phyloP scores from a whole-genome alignment of 768 basidiomycete genomes.

The Clitopilus passeckerianus region DNA sequence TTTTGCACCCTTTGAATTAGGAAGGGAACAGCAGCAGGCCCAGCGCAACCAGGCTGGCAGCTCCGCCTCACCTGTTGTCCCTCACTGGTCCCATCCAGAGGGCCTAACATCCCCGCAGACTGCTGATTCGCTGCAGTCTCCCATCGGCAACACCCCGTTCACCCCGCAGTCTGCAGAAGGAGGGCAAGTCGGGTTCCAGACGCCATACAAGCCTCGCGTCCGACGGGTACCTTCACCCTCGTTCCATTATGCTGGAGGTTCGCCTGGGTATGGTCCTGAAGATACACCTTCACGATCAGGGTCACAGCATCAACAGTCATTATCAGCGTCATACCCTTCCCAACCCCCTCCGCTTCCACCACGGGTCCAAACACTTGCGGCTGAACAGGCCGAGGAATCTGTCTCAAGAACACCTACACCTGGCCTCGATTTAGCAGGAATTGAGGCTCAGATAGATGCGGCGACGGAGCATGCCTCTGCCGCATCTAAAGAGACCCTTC shows the following conservation, averaged over 20 bases:
- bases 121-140: neutral
- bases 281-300: slow-evolving; percentile 48
- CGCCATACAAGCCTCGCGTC: slow-evolving; percentile 74
- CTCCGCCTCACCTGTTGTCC: slow-evolving; percentile 20
- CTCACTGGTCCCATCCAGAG: slow-evolving; percentile 25
- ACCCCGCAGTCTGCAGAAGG: slow-evolving; percentile 38
- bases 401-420: slow-evolving; percentile 71
- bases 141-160: slow-evolving; percentile 12
- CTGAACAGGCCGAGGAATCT: slow-evolving; percentile 24
- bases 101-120: neutral
- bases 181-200: slow-evolving; percentile 37
- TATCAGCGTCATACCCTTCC: slow-evolving; percentile 41
- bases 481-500: slow-evolving; percentile 70
- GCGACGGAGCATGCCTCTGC: slow-evolving; percentile 70
- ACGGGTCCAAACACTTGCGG: slow-evolving; percentile 34
- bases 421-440: slow-evolving; percentile 59
- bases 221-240: slow-evolving; percentile 46
- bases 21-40: slow-evolving; percentile 42
- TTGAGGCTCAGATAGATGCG: slow-evolving; percentile 74
- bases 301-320: slow-evolving; percentile 43
- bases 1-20: slow-evolving; percentile 64
- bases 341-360: slow-evolving; percentile 35
- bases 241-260: slow-evolving; percentile 21
- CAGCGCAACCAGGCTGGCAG: slow-evolving; percentile 6
- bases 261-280: slow-evolving; percentile 29